Conservation (phyloP, 176 grass and related monocot genomes). For the Aegilops speltoides region DNA sequence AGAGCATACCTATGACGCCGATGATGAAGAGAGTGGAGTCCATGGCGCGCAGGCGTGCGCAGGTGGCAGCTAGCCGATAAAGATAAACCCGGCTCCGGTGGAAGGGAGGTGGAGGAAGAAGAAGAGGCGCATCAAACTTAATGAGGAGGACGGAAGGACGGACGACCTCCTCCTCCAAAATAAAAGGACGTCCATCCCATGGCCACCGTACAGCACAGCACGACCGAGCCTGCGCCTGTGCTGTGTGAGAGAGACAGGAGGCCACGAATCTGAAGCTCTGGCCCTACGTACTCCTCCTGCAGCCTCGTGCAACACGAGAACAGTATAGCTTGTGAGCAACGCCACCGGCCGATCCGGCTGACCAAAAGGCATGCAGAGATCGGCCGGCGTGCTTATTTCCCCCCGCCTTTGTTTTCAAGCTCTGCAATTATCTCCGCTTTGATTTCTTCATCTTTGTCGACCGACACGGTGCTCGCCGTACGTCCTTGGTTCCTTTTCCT, state of each 20-base stretch:
- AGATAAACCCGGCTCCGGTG: neutral
- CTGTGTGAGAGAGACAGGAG: neutral
- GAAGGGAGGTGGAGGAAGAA: neutral
- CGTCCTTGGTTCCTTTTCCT: no score
- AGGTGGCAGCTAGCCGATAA: neutral
- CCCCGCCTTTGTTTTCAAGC: neutral
- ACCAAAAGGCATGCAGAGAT: no score
- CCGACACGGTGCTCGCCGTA: neutral
- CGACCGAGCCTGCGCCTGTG: neutral
- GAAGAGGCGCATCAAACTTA: neutral
- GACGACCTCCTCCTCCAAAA: neutral
- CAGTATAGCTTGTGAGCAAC: neutral
- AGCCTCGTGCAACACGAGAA: neutral
- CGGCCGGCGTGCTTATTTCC: no score
- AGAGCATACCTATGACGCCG: slow-evolving; percentile 39
- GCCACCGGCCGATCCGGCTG: neutral
- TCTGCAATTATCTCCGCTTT: neutral
- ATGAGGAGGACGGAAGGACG: neutral
- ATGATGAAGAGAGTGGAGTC: slow-evolving; percentile 45
- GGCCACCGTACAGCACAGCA: neutral
- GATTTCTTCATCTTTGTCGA: neutral
- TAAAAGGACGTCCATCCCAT: neutral
- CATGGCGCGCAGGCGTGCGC: slow-evolving; percentile 23
- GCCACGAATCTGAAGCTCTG: neutral
- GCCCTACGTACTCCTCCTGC: no score